phyloP scores from a whole-genome alignment of 495 filamentous ascomycete genomes.

The Cenococcum geophilum region DNA sequence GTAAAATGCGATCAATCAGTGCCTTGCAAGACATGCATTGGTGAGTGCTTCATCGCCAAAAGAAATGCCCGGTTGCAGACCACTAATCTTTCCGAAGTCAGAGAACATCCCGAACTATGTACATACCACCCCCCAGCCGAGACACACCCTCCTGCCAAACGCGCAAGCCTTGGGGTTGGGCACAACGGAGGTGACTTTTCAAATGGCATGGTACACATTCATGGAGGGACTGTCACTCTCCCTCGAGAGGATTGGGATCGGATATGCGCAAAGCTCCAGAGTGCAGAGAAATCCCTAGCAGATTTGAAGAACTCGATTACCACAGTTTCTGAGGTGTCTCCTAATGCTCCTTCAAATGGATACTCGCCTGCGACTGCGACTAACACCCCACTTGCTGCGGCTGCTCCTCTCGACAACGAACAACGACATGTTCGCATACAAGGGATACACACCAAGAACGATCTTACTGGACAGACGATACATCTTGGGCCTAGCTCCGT shows the following conservation, averaged over 20 bases:
- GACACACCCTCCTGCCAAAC: slow-evolving; percentile 31
- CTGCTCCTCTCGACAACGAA: slow-evolving; percentile 26
- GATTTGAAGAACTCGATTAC: slow-evolving; percentile 34
- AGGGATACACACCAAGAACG: slow-evolving; percentile 50
- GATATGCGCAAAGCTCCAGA: slow-evolving; percentile 38
- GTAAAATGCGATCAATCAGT: slow-evolving; percentile 35
- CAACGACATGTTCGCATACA: slow-evolving; percentile 26
- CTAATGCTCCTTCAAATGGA: slow-evolving; percentile 17
- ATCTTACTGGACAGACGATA: slow-evolving; percentile 49
- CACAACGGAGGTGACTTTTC: slow-evolving; percentile 28
- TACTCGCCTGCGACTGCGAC: slow-evolving; percentile 27
- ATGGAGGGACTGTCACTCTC: slow-evolving; percentile 33
- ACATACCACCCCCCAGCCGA: slow-evolving; percentile 40
- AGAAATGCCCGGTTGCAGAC: no score
- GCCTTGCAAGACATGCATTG: slow-evolving; percentile 34
- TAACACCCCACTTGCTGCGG: slow-evolving; percentile 26
- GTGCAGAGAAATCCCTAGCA: slow-evolving; percentile 35
- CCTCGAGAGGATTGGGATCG: slow-evolving; percentile 38
- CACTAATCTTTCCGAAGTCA: slow-evolving; percentile 18
- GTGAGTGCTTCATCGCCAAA: not conserved
- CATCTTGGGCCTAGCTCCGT: slow-evolving; percentile 56
- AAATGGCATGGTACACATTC: slow-evolving; percentile 31
- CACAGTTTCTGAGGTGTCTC: slow-evolving; percentile 28
- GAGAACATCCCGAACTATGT: slow-evolving; percentile 42
- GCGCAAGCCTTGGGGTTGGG: slow-evolving; percentile 24